These are phyloP conservation scores for Dryas drummondii DNA, from an alignment of 306 rosid species.

Conservation along the genomic window DNA sequence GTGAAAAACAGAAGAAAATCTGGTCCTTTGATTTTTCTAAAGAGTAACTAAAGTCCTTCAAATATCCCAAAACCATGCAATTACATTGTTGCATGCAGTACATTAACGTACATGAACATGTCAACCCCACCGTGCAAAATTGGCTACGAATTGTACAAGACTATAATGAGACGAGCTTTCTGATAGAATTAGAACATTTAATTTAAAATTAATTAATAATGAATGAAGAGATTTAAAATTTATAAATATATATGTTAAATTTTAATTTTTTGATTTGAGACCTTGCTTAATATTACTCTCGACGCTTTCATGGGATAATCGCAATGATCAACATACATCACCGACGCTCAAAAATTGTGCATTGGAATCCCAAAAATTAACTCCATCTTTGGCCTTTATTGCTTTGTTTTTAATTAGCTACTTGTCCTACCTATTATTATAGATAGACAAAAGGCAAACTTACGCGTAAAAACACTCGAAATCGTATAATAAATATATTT, in stretches of 20 bases:
- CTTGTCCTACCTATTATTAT: too few relatives aligned
- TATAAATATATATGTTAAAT: too few relatives aligned
- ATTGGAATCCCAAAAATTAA: background rate
- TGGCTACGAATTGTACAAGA: background rate
- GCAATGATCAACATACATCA: background rate
- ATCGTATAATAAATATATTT: too few relatives aligned
- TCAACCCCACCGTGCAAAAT: conserved; percentile 9
- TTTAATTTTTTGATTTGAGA: too few relatives aligned
- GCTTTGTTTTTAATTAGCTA: background rate
- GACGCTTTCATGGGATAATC: too few relatives aligned
- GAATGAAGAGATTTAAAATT: too few relatives aligned
- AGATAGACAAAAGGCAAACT: too few relatives aligned
- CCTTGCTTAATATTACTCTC: too few relatives aligned
- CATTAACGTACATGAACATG: background rate
- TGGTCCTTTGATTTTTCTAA: background rate
- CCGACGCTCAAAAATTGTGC: background rate
- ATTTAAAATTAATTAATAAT: too few relatives aligned
- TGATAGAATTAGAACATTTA: too few relatives aligned
- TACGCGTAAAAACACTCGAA: too few relatives aligned
- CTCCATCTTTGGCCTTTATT: background rate
- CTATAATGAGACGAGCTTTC: background rate
- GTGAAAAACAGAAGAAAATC: background rate
- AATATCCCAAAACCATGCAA: background rate
- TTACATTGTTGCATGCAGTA: too few relatives aligned
- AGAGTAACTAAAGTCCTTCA: background rate